Evolutionary conservation across 2,329 filamentous ascomycete species (phyloP).

Genomic region (Hymenoscyphus repandus): DNA sequence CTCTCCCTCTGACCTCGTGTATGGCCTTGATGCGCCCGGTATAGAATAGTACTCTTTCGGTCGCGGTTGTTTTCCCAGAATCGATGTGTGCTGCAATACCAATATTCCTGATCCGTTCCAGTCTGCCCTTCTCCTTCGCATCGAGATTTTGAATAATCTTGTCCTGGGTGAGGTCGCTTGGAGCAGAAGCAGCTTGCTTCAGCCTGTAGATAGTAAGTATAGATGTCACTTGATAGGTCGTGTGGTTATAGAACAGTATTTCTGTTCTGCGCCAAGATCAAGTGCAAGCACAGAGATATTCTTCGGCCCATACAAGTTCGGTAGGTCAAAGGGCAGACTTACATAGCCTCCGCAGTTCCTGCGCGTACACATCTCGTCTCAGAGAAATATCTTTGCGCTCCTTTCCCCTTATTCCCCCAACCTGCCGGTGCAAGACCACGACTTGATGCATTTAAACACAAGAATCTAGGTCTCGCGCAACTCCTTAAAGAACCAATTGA

Average conservation of each 20-base stretch:
- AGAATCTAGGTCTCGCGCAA: conserved; percentile 22
- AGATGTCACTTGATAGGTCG: background rate
- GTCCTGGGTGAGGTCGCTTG: conserved; percentile 23
- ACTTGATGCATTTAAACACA: conserved; percentile 28
- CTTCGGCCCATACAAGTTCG: background rate
- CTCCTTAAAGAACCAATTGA: conserved; percentile 19
- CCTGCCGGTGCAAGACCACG: conserved; percentile 9
- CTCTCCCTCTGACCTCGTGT: conserved; percentile 92
- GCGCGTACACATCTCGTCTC: conserved; percentile 22
- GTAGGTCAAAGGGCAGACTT: conserved; percentile 10
- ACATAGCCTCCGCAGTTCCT: conserved; percentile 29
- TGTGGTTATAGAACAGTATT: too few species aligned
- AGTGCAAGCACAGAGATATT: too few species aligned
- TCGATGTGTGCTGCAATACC: conserved; percentile 99
- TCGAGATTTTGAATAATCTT: conserved; percentile 28
- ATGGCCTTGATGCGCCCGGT: conserved; percentile 95
- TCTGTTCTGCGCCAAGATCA: too few species aligned
- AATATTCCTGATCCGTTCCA: conserved; percentile 87
- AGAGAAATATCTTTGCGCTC: conserved; percentile 27
- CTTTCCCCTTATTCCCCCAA: conserved; percentile 12
- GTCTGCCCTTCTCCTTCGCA: conserved; percentile 69
- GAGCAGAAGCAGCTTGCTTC: conserved; percentile 27
- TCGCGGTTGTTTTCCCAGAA: conserved; percentile 95
- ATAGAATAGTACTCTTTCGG: conserved; percentile 96
- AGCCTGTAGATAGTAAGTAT: conserved; percentile 18